A percentile compares a stretch with the other conserved stretches of the same genome.
phyloP scores from a whole-genome alignment of 768 basidiomycete species.

The Phylloporus arenicola region DNA sequence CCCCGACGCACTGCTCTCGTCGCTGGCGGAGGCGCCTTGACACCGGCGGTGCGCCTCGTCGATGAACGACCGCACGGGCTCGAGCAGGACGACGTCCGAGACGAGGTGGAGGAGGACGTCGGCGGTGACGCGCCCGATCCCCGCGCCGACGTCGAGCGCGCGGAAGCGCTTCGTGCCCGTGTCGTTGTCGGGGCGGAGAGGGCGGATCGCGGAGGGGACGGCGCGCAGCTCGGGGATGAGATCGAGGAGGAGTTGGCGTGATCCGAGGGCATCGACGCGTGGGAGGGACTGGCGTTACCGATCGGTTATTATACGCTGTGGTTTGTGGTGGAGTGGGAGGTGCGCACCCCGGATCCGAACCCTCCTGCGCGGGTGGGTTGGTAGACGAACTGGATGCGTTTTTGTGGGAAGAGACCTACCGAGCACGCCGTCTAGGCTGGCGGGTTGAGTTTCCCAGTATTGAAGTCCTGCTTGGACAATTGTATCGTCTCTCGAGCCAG shows the following conservation, averaged over 20 bases:
- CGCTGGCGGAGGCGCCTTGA: conserved; percentile 32
- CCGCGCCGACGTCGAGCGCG: conserved; percentile 90
- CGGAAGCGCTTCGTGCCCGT: conserved; percentile 43
- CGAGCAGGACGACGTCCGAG: conserved; percentile 81
- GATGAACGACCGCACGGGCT: conserved; percentile 80
- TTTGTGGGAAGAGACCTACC: conserved; percentile 37
- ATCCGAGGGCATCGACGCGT: conserved; percentile 84
- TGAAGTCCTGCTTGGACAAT: conserved; percentile 71
- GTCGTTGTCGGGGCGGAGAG: conserved; percentile 28
- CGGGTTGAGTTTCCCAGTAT: conserved; percentile 83
- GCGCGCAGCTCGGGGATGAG: conserved; percentile 75
- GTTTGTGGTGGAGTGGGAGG: conserved; percentile 1
- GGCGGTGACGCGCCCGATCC: conserved; percentile 87
- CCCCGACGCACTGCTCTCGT: conserved; percentile 21
- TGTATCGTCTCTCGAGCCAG: conserved; percentile 36
- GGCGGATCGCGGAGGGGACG: conserved; percentile 68
- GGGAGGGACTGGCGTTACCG: conserved; percentile 62
- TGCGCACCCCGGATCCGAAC: conserved; percentile 49
- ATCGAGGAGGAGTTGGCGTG: conserved; percentile 79
- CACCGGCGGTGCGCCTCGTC: conserved; percentile 55
- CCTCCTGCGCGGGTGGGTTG: conserved; percentile 32
- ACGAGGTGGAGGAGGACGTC: conserved; percentile 88
- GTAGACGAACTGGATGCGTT: conserved; percentile 7
- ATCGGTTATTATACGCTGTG: not conserved
- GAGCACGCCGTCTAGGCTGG: conserved; percentile 82